Percentiles rank a stretch among this genome's conserved stretches.
Evolutionary conservation across 2,329 filamentous ascomycete genomes (phyloP).

Genomic region (Trichoderma afroharzianum): DNA sequence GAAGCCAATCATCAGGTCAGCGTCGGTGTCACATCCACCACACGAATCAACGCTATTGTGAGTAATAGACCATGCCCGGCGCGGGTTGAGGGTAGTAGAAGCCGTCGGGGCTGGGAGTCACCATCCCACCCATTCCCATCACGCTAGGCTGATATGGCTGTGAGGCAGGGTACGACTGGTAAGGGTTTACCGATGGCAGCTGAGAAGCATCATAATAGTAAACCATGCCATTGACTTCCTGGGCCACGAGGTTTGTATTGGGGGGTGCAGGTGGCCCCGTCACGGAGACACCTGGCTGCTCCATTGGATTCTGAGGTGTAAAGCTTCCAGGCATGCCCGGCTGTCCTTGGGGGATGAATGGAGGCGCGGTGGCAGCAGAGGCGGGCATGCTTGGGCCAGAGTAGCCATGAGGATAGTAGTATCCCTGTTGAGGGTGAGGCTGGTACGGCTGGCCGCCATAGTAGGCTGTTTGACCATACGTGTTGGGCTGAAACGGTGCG

Average conservation of each 20-base stretch:
- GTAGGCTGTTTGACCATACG: conserved; percentile 57
- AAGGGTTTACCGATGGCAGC: conserved; percentile 52
- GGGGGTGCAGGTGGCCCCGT: conserved; percentile 25
- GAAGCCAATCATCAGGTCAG: conserved; percentile 21
- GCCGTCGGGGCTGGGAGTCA: conserved; percentile 62
- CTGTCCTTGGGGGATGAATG: conserved; percentile 56
- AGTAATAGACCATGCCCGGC: conserved; percentile 58
- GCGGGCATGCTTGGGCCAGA: conserved; percentile 50
- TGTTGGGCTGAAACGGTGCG: conserved; percentile 78
- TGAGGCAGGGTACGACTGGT: conserved; percentile 46
- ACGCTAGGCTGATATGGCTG: conserved; percentile 55
- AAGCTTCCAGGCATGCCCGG: conserved; percentile 41
- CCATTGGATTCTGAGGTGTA: conserved; percentile 41
- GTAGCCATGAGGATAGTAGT: conserved; percentile 64
- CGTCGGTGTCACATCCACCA: conserved; percentile 23
- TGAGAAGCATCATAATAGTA: conserved; percentile 89
- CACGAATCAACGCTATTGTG: conserved; percentile 45
- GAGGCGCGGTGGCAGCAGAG: conserved; percentile 43
- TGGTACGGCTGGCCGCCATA: conserved; percentile 44
- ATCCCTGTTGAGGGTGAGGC: conserved; percentile 49
- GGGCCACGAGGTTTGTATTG: conserved; percentile 58
- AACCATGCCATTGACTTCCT: conserved; percentile 93
- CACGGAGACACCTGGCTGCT: conserved; percentile 34
- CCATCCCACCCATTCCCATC: conserved; percentile 75
- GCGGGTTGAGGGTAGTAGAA: conserved; percentile 67